Evolutionary conservation across 1,284 basidiomycete genomes (phyloP), one percentile per base, ranked within the genome.

Genomic region (Trametes pubescens): DNA sequence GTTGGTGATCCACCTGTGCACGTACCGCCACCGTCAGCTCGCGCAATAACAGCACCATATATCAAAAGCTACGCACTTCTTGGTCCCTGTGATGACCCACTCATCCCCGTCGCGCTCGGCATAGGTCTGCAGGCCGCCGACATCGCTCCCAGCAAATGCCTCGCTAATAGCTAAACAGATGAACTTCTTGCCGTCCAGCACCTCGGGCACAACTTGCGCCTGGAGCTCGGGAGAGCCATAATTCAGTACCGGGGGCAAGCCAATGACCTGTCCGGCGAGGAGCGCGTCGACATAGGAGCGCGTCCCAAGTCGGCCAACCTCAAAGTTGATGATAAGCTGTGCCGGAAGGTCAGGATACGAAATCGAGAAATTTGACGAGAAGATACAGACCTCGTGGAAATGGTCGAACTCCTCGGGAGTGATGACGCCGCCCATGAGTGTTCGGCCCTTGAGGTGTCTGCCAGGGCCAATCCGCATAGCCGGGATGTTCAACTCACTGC

Each of bases 391-490:
- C 78, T 92, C 91, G 63, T 92, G 85, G 78, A 91, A 94, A 77
- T 89, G 92, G 79, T 90, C 92, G 74, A 85, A 95, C 73, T 98
- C 93, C 77, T 99, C 96, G 8, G 95, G 92, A 69, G 91, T 92
- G 65, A 99, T 86, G 35, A 88, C 75, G 16, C 94, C 97, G 40
- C 89, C 92, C 80, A 97, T 90, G 8, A 99, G 82, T 40, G 83
- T 87, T 44, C 89, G 85, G 1, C 97, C 96, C 73, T 93, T 84
- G n/a, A 99, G 84, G 74, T 99, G 95, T 70, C 89, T 90, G 3
- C 92, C 92, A 4, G 91, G 92, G 4, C 97, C 97, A 49, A 99
- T 83, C 22, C 97, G 90, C 96, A 99, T 99, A 21, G 94, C 92
- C 62, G 94, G 89, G 59, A 97, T 83, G 74, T 95, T 93, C 68